Conservation (phyloP, 495 filamentous ascomycete species). For the Penicillium bovifimosum region DNA sequence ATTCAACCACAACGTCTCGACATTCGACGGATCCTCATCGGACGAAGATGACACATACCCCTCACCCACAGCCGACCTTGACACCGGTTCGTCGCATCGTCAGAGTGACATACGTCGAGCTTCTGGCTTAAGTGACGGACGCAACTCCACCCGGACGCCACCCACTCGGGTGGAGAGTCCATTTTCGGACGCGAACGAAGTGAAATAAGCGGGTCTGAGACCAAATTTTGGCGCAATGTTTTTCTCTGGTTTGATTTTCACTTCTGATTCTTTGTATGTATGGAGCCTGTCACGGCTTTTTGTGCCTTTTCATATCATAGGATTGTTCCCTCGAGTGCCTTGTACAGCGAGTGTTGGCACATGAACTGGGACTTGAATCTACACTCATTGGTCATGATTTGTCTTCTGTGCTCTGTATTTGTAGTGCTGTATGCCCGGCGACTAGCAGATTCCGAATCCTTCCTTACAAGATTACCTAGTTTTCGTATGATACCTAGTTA, state of each 20-base stretch:
- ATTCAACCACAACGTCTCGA: slow-evolving; percentile 24
- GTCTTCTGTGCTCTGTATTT: background rate
- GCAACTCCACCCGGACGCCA: slow-evolving; percentile 24
- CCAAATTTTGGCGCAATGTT: slow-evolving; percentile 1
- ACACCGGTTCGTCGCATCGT: slow-evolving; percentile 57
- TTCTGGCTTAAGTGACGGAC: slow-evolving; percentile 15
- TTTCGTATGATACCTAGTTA: too few species aligned
- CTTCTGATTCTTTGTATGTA: slow-evolving; percentile 21
- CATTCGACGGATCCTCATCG: slow-evolving; percentile 36
- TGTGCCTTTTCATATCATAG: slow-evolving; percentile 10
- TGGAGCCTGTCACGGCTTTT: slow-evolving; percentile 13
- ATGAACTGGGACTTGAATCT: slow-evolving; percentile 15
- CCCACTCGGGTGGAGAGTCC: slow-evolving; percentile 37
- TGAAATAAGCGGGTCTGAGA: slow-evolving; percentile 47
- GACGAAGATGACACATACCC: slow-evolving; percentile 26
- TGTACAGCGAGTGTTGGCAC: slow-evolving; percentile 26
- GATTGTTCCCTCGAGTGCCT: slow-evolving; percentile 7
- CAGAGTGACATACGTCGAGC: slow-evolving; percentile 24
- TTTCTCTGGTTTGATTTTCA: slow-evolving; percentile 7
- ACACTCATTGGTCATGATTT: background rate
- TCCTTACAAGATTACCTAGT: too few species aligned
- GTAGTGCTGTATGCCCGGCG: background rate
- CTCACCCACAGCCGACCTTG: slow-evolving; percentile 22
- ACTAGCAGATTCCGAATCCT: background rate
- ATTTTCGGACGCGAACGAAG: slow-evolving; percentile 45